Evolutionary conservation across 116 monocot species (phyloP).

Genomic region (Cymodocea nodosa): DNA sequence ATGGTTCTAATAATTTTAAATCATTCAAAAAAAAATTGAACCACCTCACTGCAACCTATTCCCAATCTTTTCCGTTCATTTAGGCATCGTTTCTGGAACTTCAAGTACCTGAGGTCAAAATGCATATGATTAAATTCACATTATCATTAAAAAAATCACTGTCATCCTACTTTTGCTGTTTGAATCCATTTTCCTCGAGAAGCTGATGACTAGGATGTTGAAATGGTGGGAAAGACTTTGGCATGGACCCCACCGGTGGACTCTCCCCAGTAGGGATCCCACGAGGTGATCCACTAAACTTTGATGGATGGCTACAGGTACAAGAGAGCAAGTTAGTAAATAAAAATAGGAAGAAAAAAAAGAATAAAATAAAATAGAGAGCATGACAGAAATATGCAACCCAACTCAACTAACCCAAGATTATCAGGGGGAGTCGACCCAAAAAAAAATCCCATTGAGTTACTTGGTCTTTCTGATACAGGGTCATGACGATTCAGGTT

Average conservation of each 20-base stretch:
- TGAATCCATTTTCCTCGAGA: constrained; percentile 86
- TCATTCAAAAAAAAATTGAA: neutral
- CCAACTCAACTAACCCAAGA: constrained; percentile 34
- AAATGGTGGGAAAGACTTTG: constrained; percentile 81
- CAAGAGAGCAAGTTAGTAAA: neutral
- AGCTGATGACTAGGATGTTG: constrained; percentile 97
- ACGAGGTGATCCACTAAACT: constrained; percentile 62
- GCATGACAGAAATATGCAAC: neutral
- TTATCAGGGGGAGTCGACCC: constrained; percentile 86
- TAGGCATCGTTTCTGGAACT: constrained; percentile 83
- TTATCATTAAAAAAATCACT: neutral
- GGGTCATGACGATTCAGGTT: constrained; percentile 25
- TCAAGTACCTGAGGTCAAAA: constrained; percentile 33
- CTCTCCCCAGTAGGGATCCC: constrained; percentile 53
- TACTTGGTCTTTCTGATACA: constrained; percentile 77
- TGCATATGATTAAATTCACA: neutral
- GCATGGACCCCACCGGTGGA: constrained; percentile 79
- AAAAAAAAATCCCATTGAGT: constrained; percentile 84
- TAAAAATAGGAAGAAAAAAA: constrained; percentile 9
- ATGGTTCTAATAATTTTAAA: neutral
- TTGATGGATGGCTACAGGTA: constrained; percentile 34
- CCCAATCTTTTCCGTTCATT: constrained; percentile 83
- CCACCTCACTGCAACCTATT: constrained; percentile 84
- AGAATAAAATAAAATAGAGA: neutral
- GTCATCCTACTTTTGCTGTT: constrained; percentile 79